These are phyloP conservation scores for Suhomyces tanzawaensis DNA, from an alignment of 805 yeast genomes.

Conservation along the genomic window DNA sequence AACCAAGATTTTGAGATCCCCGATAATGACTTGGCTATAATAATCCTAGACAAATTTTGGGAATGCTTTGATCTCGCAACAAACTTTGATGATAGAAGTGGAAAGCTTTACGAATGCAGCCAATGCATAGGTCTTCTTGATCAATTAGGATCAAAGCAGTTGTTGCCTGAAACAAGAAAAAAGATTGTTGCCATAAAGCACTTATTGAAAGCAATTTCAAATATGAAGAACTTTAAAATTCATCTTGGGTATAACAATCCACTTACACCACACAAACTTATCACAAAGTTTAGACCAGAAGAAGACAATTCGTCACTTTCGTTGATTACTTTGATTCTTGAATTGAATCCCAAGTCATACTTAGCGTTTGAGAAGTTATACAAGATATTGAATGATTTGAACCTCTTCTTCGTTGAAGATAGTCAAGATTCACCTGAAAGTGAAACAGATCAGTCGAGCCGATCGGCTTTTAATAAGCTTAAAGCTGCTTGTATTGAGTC, in stretches of 20 bases:
- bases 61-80: slow-evolving; percentile 28
- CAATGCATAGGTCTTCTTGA: slow-evolving; percentile 29
- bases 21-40: slow-evolving; percentile 12
- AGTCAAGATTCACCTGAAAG: slow-evolving; percentile 5
- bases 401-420: slow-evolving; percentile 33
- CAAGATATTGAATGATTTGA: slow-evolving; percentile 39
- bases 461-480: slow-evolving; percentile 25
- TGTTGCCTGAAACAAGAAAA: slow-evolving; percentile 3
- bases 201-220: slow-evolving; percentile 33
- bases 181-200: slow-evolving; percentile 27
- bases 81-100: slow-evolving; percentile 32
- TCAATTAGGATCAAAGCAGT: slow-evolving; percentile 2
- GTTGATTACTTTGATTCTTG: slow-evolving; percentile 45
- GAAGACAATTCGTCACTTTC: slow-evolving; percentile 25
- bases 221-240: slow-evolving; percentile 36
- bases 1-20: slow-evolving; percentile 8
- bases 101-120: slow-evolving; percentile 24
- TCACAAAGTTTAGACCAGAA: slow-evolving; percentile 4
- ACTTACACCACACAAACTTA: slow-evolving; percentile 8
- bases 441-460: slow-evolving; percentile 8
- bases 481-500: slow-evolving; percentile 60
- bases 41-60: slow-evolving; percentile 32
- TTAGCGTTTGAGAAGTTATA: slow-evolving; percentile 41
- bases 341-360: slow-evolving; percentile 53
- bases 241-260: slow-evolving; percentile 8